Evolutionary conservation across 306 rosid genomes (phyloP).

Genomic region (Malus asiatica): DNA sequence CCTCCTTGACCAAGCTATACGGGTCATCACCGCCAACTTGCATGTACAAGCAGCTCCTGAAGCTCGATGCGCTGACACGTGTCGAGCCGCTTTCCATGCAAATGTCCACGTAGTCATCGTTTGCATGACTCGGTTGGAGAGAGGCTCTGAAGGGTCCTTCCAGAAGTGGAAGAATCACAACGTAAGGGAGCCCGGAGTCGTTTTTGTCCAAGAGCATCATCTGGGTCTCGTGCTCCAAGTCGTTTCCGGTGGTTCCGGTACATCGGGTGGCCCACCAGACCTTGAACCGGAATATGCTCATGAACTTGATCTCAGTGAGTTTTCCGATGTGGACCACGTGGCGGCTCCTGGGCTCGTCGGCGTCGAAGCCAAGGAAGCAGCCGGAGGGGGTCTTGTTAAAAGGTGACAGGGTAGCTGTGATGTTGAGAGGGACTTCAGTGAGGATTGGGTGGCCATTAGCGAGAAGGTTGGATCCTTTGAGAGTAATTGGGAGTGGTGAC

Average conservation of each 20-base stretch:
- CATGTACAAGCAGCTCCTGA: conserved; percentile 45
- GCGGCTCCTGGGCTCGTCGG: conserved; percentile 26
- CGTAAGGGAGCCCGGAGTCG: conserved; percentile 35
- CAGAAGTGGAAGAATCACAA: conserved; percentile 50
- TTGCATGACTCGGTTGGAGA: conserved; percentile 26
- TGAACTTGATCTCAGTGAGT: conserved; percentile 37
- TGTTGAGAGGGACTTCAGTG: conserved; percentile 41
- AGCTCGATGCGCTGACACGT: conserved; percentile 26
- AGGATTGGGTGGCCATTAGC: conserved; percentile 52
- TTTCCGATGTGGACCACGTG: conserved; percentile 44
- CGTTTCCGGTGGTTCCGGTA: conserved; percentile 39
- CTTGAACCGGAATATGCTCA: conserved; percentile 63
- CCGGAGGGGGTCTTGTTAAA: conserved; percentile 16
- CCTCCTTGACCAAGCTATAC: conserved; percentile 34
- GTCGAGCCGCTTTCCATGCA: conserved; percentile 73
- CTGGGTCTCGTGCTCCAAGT: conserved; percentile 56
- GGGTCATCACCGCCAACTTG: conserved; percentile 53
- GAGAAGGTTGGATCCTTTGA: conserved; percentile 32
- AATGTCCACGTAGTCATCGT: conserved; percentile 28
- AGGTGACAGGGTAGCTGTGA: conserved; percentile 33
- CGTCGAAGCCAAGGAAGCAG: conserved; percentile 52
- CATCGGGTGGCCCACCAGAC: conserved; percentile 79
- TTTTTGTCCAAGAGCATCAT: conserved; percentile 39
- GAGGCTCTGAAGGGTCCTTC: conserved; percentile 55
- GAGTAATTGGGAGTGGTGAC: conserved; percentile 20